phyloP scores from a whole-genome alignment of 2,329 filamentous ascomycete species.

The Colletotrichum orbiculare region DNA sequence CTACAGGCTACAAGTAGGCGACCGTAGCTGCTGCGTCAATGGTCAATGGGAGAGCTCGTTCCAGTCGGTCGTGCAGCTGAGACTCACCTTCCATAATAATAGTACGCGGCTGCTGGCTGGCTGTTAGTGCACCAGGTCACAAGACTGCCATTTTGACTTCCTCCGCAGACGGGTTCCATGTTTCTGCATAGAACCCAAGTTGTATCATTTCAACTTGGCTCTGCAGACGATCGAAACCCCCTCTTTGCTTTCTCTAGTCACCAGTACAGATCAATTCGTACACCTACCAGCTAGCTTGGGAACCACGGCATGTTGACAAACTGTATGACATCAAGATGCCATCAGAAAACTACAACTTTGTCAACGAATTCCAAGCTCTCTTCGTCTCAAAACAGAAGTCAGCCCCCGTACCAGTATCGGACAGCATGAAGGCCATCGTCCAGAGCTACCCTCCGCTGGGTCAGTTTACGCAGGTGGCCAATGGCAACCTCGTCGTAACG shows the following conservation, averaged over 20 bases:
- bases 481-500: slow-evolving; percentile 66
- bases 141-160: slow-evolving; percentile 34
- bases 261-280: not conserved
- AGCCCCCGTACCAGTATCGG: slow-evolving; percentile 40
- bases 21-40: slow-evolving; percentile 22
- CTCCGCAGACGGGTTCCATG: slow-evolving; percentile 18
- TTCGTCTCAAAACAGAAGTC: slow-evolving; percentile 52
- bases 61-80: slow-evolving; percentile 24
- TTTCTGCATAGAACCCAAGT: slow-evolving; percentile 17
- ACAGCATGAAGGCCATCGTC: slow-evolving; percentile 51
- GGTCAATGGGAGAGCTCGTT: slow-evolving; percentile 1
- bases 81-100: not conserved
- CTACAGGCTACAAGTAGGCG: slow-evolving; percentile 3
- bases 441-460: slow-evolving; percentile 77
- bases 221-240: slow-evolving; percentile 14
- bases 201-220: slow-evolving; percentile 8
- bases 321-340: slow-evolving; percentile 33
- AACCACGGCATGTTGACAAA: not conserved
- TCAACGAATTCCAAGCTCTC: slow-evolving; percentile 50
- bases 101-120: not conserved
- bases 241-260: slow-evolving; percentile 5
- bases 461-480: slow-evolving; percentile 73
- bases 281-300: not conserved
- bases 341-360: slow-evolving; percentile 45
- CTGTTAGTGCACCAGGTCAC: slow-evolving; percentile 36